Evolutionary conservation across 805 yeast species (phyloP), one percentile per base, ranked within the genome.

Genomic region (Yamadazyma scolyti): DNA sequence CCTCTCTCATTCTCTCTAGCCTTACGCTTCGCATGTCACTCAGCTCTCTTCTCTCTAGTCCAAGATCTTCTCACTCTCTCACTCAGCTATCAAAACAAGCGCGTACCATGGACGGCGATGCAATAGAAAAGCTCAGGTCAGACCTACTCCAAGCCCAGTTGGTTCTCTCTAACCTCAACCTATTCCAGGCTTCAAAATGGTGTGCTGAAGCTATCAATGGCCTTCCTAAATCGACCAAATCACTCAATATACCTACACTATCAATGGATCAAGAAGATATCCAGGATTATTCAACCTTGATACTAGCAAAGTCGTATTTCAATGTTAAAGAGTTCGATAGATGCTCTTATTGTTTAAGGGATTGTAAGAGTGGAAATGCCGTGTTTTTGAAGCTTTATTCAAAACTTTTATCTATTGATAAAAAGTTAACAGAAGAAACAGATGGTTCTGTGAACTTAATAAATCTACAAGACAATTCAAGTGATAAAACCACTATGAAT

Each of bases 241-340:
- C 27, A 12, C 9, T 18, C 6, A 19, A 20, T 5, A 24, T 36
- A 11, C 37, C 48, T 6, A 9, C 32, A 4, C 33, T 33, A 5
- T 34, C 31, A n/a, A 31, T 46, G 4, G 44, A 40, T 11, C 39
- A 37, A 2, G 40, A 49, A 2, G 78, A 77, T 34, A 47, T 54
- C 28, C 24, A 37, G n/a, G 71, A 65, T 34, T 57, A 52, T 27
- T 69, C 73, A 35, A 58, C 60, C 36, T 58, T 82, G 16, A 42
- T 74, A 10, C 61, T 86, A 16, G 96, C 90, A 1, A 75, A 77
- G 32, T 54, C 83, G 0, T 79, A 83, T 49, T 86, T 90, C 63
- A 82, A 77, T 47, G 77, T 86, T 48, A 79, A 82, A 46, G 97
- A 93, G 56, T 90, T 80, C 50, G 90, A 81, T 35, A 60, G 97